Conservation (phyloP, 2,329 filamentous ascomycete species). For the Cladosporium oxysporum region DNA sequence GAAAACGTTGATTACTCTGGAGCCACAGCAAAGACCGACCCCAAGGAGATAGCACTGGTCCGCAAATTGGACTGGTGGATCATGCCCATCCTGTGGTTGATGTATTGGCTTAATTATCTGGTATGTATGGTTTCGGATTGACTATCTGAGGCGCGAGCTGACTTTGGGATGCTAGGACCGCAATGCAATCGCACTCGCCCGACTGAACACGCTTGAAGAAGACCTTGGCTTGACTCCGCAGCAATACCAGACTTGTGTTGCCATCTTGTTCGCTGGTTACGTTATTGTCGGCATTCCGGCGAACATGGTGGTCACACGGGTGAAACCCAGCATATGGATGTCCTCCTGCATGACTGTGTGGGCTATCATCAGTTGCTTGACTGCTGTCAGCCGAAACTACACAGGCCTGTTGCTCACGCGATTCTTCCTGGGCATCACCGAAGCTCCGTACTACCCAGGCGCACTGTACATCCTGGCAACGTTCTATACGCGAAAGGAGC, state of each 20-base stretch:
- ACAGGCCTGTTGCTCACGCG: constrained; percentile 28
- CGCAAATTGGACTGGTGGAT: constrained; percentile 34
- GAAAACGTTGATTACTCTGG: constrained; percentile 31
- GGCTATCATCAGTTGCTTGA: constrained; percentile 32
- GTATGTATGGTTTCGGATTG: constrained; percentile 20
- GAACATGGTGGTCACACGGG: constrained; percentile 50
- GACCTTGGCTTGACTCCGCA: constrained; percentile 58
- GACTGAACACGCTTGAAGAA: constrained; percentile 47
- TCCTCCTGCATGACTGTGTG: constrained; percentile 33
- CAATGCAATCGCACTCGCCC: constrained; percentile 8
- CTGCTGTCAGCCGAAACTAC: constrained; percentile 30
- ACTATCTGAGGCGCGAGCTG: not conserved
- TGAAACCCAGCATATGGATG: constrained; percentile 48
- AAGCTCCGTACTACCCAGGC: constrained; percentile 17
- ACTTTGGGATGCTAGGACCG: constrained; percentile 25
- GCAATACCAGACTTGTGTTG: constrained; percentile 58
- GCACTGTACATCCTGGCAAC: constrained; percentile 34
- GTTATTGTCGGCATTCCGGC: constrained; percentile 44
- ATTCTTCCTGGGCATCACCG: constrained; percentile 25
- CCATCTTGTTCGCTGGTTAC: constrained; percentile 39
- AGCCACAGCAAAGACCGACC: constrained; percentile 34
- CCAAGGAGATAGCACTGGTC: constrained; percentile 32
- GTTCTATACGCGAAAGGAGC: constrained; percentile 42
- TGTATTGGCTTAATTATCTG: constrained; percentile 27
- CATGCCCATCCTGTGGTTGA: constrained; percentile 24